Evolutionary conservation across 495 filamentous ascomycete genomes (phyloP), one percentile per base, ranked within the genome.

Genomic region (Tuber calosporum): DNA sequence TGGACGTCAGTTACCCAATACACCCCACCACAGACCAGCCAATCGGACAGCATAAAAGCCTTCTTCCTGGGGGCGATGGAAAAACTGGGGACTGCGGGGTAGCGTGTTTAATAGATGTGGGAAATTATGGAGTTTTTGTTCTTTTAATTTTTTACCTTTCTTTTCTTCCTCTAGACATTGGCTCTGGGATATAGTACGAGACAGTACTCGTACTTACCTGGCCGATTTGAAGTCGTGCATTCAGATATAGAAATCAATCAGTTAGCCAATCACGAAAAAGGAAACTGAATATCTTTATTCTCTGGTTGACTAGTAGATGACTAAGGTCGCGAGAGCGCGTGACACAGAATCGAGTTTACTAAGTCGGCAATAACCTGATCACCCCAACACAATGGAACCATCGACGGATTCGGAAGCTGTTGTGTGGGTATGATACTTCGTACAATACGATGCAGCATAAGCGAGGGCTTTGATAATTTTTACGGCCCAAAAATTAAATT

Each of bases 401-500:
- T 53, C 22, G 45, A 22, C 20, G 22, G 45, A 53, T 26, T 5
- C 45, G 4, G 11, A 53, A 53, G 45, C 8, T 53, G 45, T 9
- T 26, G 8, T n/a, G 26, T 53, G 45, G 45, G 45, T 1, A 53
- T 9, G 22, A 5, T 53, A 53, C n/a, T n/a, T n/a, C n/a, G n/a
- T n/a, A n/a, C n/a, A n/a, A n/a, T n/a, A n/a, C n/a, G n/a, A n/a
- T n/a, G n/a, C n/a, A n/a, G n/a, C n/a, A n/a, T 22, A 53, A 9
- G 45, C 20, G 45, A 53, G 45, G 45, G 45, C 22, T 53, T 53
- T 53, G 45, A 53, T 22, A 53, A 53, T n/a, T 70, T 75, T 67
- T 70, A 78, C 73, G 74, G 74, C 70, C 74, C 76, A 78, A 53
- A 70, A 78, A 68, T 77, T 77, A n/a, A n/a, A n/a, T n/a, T n/a